These are phyloP conservation scores for Lathyrus sativus DNA, from an alignment of 306 rosid species.

Conservation along the genomic window DNA sequence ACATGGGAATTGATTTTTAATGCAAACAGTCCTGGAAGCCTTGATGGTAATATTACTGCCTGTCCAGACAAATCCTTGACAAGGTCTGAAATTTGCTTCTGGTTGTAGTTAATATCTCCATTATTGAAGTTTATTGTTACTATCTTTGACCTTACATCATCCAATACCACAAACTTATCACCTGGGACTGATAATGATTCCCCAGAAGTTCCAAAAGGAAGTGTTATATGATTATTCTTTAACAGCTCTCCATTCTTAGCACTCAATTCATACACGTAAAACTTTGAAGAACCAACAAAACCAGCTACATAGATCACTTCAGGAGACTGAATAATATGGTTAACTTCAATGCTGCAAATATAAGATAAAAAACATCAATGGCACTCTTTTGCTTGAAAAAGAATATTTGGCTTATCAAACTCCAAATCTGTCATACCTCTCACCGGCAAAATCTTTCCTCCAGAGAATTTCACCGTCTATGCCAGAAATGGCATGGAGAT, in stretches of 20 bases:
- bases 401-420: slow-evolving; percentile 27
- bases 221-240: slow-evolving; percentile 51
- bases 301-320: slow-evolving; percentile 67
- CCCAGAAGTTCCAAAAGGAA: slow-evolving; percentile 70
- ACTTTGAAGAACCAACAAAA: slow-evolving; percentile 63
- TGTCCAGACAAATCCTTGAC: slow-evolving; percentile 57
- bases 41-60: slow-evolving; percentile 63
- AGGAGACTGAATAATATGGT: slow-evolving; percentile 66
- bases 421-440: slow-evolving; percentile 56
- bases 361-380: slow-evolving; percentile 42
- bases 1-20: slow-evolving; percentile 50
- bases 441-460: slow-evolving; percentile 68
- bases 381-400: slow-evolving; percentile 32
- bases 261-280: slow-evolving; percentile 60
- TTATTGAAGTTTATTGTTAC: slow-evolving; percentile 58
- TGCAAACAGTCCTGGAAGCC: slow-evolving; percentile 73
- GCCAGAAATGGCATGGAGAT: slow-evolving; percentile 80
- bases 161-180: slow-evolving; percentile 70
- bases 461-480: slow-evolving; percentile 80
- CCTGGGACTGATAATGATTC: slow-evolving; percentile 64
- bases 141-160: slow-evolving; percentile 63
- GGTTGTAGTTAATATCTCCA: slow-evolving; percentile 61
- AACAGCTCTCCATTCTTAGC: slow-evolving; percentile 76
- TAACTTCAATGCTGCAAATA: slow-evolving; percentile 76
- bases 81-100: slow-evolving; percentile 58